Evolutionary conservation across 2,329 filamentous ascomycete genomes (phyloP), one percentile per base, ranked within the genome.

Genomic region (Cytospora chrysosperma): DNA sequence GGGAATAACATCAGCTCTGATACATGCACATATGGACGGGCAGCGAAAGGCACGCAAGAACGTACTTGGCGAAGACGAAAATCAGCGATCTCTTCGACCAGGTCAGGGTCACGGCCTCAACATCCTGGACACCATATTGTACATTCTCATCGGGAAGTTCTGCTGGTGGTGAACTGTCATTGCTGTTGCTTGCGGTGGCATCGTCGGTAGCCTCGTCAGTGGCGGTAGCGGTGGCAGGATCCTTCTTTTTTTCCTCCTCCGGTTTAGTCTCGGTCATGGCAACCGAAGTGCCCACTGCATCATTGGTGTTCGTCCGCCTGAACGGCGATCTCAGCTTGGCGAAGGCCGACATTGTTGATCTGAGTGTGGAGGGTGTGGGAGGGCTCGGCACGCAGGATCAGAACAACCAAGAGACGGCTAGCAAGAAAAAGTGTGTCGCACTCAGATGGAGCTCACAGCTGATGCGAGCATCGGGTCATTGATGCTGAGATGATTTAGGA

Each of bases 51-150:
- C n/a, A n/a, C 17, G 21, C 4, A 47, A 30, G 27, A 30, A 70
- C 73, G 34, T 69, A 78, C 76, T 72, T 67, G 40, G 70, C 43
- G 50, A 79, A 74, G 9, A 71, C 66, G n/a, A 65, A 57, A 28
- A 67, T 50, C 55, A 70, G 56, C 1, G 67, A 68, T 3, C 56
- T 59, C 58, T 61, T 68, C 5, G 65, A 56, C 70, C 69, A 71
- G 21, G 64, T 67, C 34, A 70, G 55, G 2, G 70, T 68, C 24
- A 69, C 64, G 28, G 70, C 70, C 61, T 71, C 67, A 7, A 69
- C 66, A 51, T 68, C 53, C 26, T 68, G 69, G 5, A 71, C 66
- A 63, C 70, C 69, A 34, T 64, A 66, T 26, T 71, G 68, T 10
- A 65, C 63, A 15, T 67, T 58, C 12, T 67, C 58, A 1, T 63